phyloP scores from a whole-genome alignment of 73 alveolate species.

The Tetrahymena elliotti region DNA sequence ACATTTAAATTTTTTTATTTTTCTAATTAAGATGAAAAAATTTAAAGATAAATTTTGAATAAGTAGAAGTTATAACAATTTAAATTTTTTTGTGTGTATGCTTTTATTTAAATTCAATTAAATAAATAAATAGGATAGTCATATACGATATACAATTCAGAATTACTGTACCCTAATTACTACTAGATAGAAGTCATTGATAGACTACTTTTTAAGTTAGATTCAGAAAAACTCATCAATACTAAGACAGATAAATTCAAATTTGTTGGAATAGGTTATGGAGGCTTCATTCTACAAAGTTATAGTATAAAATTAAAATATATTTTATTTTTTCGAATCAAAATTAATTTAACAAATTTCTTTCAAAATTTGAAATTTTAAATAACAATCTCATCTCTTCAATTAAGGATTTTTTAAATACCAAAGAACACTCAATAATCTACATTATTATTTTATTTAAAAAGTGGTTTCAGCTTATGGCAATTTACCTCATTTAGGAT shows the following conservation, averaged over 20 bases:
- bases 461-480: neutral
- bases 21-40: no score
- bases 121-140: conserved; percentile 21
- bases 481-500: conserved; percentile 7
- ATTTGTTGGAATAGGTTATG: conserved; percentile 34
- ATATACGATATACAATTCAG: conserved; percentile 15
- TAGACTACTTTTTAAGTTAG: conserved; percentile 2
- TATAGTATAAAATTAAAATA: neutral
- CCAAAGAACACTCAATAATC: neutral
- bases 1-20: no score
- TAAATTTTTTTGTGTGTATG: neutral
- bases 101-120: neutral
- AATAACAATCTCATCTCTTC: neutral
- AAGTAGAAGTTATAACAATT: neutral
- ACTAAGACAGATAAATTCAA: conserved; percentile 1
- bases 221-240: neutral
- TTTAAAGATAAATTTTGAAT: neutral
- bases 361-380: no score
- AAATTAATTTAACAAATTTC: neutral
- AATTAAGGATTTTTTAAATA: neutral
- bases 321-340: neutral
- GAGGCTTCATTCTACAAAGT: conserved; percentile 15
- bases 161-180: neutral
- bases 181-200: conserved; percentile 10
- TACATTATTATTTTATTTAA: neutral